A percentile compares a stretch with the other conserved stretches of the same genome.
phyloP scores from a whole-genome alignment of 2,329 filamentous ascomycete genomes.

The Paracorniculantispora psalliotae region DNA sequence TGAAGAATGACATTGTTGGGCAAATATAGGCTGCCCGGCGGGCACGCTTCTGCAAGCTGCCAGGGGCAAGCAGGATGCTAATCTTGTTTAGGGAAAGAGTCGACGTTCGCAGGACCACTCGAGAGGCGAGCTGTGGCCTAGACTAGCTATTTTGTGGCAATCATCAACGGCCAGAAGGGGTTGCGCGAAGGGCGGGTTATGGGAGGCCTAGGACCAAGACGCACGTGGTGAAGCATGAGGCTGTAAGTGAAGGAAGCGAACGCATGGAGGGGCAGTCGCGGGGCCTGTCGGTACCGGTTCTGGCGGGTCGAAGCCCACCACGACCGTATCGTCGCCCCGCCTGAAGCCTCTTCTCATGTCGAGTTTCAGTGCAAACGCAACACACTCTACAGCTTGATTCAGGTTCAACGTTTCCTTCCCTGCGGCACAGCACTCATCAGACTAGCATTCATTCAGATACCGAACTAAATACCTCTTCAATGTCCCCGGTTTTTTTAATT shows the following conservation, averaged over 20 bases:
- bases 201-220: not conserved
- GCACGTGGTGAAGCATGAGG: slow-evolving; percentile 4
- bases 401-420: not conserved
- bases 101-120: not conserved
- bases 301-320: not conserved
- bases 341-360: not conserved
- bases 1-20: not conserved
- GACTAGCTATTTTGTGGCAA: not conserved
- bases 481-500: not conserved
- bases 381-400: not conserved
- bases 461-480: not conserved
- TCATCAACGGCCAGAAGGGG: not conserved
- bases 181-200: not conserved
- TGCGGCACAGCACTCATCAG: not conserved
- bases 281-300: slow-evolving; percentile 3
- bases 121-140: not conserved
- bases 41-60: slow-evolving; percentile 1
- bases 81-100: not conserved
- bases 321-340: not conserved
- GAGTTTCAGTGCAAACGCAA: not conserved
- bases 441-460: slow-evolving; percentile 11
- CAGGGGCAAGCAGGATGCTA: slow-evolving; percentile 6
- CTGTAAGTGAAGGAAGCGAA: slow-evolving; percentile 2
- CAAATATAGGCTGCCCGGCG: not conserved
- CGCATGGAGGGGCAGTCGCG: not conserved